Evolutionary conservation across 148 eudicot species (phyloP).

Genomic region (Rhododendron ovatum): DNA sequence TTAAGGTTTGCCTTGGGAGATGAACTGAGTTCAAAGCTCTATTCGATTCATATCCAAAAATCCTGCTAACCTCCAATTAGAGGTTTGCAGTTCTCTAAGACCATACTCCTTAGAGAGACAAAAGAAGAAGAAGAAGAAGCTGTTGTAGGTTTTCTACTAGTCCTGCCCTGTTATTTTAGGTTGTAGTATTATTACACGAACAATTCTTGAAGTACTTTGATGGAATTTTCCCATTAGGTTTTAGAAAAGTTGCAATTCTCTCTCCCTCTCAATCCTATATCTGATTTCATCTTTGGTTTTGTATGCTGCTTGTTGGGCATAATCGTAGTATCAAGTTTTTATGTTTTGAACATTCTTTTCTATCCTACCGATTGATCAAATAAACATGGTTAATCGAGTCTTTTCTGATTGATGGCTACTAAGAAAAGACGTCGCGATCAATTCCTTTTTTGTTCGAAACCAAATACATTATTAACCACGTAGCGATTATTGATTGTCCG

Average conservation of each 20-base stretch:
- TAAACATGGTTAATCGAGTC: not conserved
- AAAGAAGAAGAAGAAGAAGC: not conserved
- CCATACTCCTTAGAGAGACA: not conserved
- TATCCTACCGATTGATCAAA: not conserved
- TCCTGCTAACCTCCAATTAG: not conserved
- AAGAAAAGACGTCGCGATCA: not conserved
- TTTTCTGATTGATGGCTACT: not conserved
- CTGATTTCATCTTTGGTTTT: not conserved
- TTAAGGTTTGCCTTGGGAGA: not conserved
- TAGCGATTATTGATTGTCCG: not conserved
- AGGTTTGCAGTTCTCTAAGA: constrained; percentile 12
- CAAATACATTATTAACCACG: not conserved
- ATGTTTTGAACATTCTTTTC: not conserved
- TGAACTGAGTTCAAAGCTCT: not conserved
- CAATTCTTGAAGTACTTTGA: not conserved
- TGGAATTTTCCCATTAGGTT: not conserved
- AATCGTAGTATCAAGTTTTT: not conserved
- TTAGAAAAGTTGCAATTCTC: not conserved
- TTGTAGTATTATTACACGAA: not conserved
- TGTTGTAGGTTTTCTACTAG: not conserved
- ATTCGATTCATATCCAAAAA: not conserved
- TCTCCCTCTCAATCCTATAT: not conserved
- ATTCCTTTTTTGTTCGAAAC: not conserved
- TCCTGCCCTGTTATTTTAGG: not conserved
- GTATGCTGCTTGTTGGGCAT: not conserved